Percentiles rank a stretch among this genome's conserved stretches.
Evolutionary conservation across 805 yeast genomes (phyloP).

Genomic region (Yamadazyma ubonensis): DNA sequence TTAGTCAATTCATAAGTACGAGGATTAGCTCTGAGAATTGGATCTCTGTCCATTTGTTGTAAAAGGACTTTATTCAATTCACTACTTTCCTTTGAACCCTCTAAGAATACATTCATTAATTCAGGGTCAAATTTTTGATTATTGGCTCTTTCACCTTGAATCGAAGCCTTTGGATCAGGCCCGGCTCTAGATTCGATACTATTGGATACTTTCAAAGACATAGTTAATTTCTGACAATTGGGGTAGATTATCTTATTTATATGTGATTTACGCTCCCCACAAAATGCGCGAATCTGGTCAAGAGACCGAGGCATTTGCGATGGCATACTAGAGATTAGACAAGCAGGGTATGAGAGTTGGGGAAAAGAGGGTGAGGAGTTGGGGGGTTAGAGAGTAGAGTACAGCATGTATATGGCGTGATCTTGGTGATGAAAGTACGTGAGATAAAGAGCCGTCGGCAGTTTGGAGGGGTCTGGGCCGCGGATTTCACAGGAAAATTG

Average conservation of each 20-base stretch:
- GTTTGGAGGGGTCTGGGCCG: too few relatives aligned
- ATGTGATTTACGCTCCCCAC: background rate
- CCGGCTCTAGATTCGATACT: constrained; percentile 24
- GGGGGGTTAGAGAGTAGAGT: too few relatives aligned
- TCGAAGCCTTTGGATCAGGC: constrained; percentile 34
- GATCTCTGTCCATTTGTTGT: constrained; percentile 66
- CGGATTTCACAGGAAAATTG: too few relatives aligned
- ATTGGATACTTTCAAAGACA: constrained; percentile 5
- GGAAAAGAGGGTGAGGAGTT: too few relatives aligned
- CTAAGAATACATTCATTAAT: constrained; percentile 42
- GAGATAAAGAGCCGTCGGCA: too few relatives aligned
- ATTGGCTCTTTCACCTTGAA: constrained; percentile 33
- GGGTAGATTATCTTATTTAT: background rate
- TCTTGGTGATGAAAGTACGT: too few relatives aligned
- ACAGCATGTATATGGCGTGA: too few relatives aligned
- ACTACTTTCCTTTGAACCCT: constrained; percentile 43
- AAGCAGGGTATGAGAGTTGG: too few relatives aligned
- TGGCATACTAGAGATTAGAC: too few relatives aligned
- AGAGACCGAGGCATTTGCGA: too few relatives aligned
- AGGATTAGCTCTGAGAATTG: constrained; percentile 54
- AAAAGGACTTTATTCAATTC: constrained; percentile 47
- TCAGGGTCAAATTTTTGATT: constrained; percentile 31
- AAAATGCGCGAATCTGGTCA: too few relatives aligned
- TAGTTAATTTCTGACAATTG: background rate
- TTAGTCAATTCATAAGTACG: constrained; percentile 58